Base-by-base conservation (phyloP, 306 rosid genomes). In the Inga leiocalycina region DNA sequence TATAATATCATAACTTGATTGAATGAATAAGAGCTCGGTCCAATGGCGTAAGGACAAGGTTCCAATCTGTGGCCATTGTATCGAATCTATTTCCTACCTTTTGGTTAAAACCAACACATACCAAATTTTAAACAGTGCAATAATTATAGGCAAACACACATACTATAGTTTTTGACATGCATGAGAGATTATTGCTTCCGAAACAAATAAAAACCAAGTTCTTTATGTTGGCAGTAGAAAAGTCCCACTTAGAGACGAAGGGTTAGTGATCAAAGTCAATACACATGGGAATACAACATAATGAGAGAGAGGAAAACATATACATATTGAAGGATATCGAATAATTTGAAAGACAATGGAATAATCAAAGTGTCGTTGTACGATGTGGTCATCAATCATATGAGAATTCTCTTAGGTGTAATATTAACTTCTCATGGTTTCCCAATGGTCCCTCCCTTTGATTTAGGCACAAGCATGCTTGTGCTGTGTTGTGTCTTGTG, bases 271-370 rank as follows among this genome's bases (percentile, higher is more conserved):
- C 30, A 8, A 56, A 69, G 86, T 82, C 90, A 88, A 85, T 80
- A 80, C 81, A 82, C 85, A 85, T 80, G 86, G 76, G 71, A 11
- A 80, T 37, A 30, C 49, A 71, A 79, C 68, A 82, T 88, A 76
- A 88, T 83, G 80, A 76, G 83, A 82, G 61, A 30, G 68, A 24
- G 17, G 37, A 27, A 62, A 9, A 8, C 10, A 45, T 8, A 49
- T 49, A 49, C 5, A 1, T 16, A 6, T 1, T 8, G 24, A 7
- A 54, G 22, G 8, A 27, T 27, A 59, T 4, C 3, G 35, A 52
- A 17, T 59, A 59, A 59, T 59, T 4, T 22, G 16, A 24, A 4
- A 62, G 68, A 27, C 10, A 19, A 1, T 9, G 13, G 62, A 27
- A 27, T 62, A 8, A 56, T 11, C 13, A 27, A 39, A 27, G 37